These are phyloP conservation scores for Gossypium mustelinum DNA, from an alignment of 345 rosid genomes.

Conservation along the genomic window DNA sequence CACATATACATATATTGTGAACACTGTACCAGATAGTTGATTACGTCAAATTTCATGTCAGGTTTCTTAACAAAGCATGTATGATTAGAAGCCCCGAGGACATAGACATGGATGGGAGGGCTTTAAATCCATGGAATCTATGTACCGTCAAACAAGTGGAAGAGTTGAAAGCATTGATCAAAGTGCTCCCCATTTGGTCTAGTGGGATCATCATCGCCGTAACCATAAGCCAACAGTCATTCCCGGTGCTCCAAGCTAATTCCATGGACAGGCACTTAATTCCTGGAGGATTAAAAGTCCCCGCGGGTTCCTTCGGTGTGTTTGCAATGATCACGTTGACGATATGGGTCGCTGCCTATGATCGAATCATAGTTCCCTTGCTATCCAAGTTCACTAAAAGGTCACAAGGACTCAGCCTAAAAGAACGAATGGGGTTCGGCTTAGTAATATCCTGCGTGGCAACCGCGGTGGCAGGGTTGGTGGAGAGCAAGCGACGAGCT, in stretches of 20 bases:
- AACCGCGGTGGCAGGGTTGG: constrained; percentile 33
- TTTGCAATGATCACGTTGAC: constrained; percentile 35
- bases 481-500: constrained; percentile 36
- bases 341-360: constrained; percentile 45
- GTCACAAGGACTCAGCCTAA: constrained; percentile 30
- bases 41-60: background rate
- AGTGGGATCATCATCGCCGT: constrained; percentile 37
- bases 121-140: constrained; percentile 35
- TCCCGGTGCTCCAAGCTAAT: constrained; percentile 40
- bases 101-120: constrained; percentile 31
- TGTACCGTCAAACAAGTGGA: constrained; percentile 56
- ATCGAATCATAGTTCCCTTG: constrained; percentile 34
- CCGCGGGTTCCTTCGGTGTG: constrained; percentile 37
- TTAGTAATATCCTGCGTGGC: constrained; percentile 29
- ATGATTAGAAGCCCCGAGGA: constrained; percentile 34
- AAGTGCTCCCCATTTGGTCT: constrained; percentile 54
- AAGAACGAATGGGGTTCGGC: constrained; percentile 49
- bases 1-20: background rate
- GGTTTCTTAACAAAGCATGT: constrained; percentile 41
- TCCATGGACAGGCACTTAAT: constrained; percentile 45
- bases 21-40: background rate
- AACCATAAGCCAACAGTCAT: constrained; percentile 41
- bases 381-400: constrained; percentile 27
- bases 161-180: constrained; percentile 49
- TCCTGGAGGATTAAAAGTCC: constrained; percentile 23